Base-by-base conservation (phyloP, 2,329 filamentous ascomycete species). In the Paracoccidioides brasiliensis region DNA sequence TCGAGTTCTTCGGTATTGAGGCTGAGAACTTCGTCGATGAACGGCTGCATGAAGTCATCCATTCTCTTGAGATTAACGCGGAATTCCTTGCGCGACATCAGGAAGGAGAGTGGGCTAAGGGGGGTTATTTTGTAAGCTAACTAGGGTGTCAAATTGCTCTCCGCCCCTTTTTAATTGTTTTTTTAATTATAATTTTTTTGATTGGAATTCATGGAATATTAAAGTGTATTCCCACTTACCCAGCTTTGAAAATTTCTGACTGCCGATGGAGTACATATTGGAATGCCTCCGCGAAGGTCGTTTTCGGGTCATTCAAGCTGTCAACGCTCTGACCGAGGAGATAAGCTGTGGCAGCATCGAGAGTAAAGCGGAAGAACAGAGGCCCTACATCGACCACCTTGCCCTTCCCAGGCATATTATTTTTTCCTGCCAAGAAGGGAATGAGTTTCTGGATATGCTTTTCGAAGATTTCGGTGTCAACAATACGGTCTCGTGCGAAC, bases 271-370 rank as follows among this genome's bases (percentile, higher is more conserved):
- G 88, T 3, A 90, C 86, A 61, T 87, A 83, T 64, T 79, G 81
- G 71, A 95, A 95, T 4, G 88, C 85, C 49, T 85, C 78, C n/a
- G 87, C 88, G 64, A 95, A 95, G 15, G 80, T 76, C 12, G 84
- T 80, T 43, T 80, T 77, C 0, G 84, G 82, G 45, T 83, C 82
- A 42, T 73, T 69, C 38, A 78, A 61, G 63, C 78, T 81, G 40
- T 78, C 82, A 30, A 90, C 85, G 60, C 86, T 85, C 55, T 82
- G 76, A 3, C 90, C 90, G 0, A 95, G 78, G 40, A 96, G 74
- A 67, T 95, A 95, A 64, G 93, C 86, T 0, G 90, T 95, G 2
- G 88, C 82, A 6, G 88, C 84, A 67, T 95, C 90, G 15, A 96
- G 76, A 0, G 88, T 90, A 67, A 83, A 90, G 28, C 88, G 79